These are phyloP conservation scores for Wickerhamomyces sydowiorum DNA, from an alignment of 805 yeast species.

Conservation along the genomic window DNA sequence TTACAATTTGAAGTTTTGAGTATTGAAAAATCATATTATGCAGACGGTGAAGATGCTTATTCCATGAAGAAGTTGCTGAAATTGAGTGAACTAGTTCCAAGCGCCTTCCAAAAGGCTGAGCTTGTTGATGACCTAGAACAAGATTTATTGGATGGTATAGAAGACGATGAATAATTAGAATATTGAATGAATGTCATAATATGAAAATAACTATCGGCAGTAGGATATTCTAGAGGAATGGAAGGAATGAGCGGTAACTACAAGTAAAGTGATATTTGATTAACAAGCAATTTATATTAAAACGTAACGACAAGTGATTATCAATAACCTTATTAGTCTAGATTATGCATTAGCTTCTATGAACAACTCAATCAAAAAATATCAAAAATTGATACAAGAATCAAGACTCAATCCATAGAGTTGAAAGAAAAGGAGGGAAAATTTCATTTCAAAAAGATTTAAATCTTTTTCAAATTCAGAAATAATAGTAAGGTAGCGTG, in stretches of 20 bases:
- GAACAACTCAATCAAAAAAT: background rate
- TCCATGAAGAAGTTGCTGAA: slow-evolving; percentile 76
- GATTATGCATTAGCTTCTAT: slow-evolving; percentile 5
- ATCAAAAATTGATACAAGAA: background rate
- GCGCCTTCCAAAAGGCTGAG: slow-evolving; percentile 41
- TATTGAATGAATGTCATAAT: slow-evolving; percentile 3
- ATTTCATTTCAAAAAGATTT: background rate
- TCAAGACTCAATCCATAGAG: background rate
- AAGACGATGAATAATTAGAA: too few species aligned
- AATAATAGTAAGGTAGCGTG: slow-evolving; percentile 89
- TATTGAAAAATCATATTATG: slow-evolving; percentile 86
- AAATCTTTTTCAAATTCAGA: slow-evolving; percentile 37
- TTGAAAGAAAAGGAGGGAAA: background rate
- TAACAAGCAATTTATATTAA: background rate
- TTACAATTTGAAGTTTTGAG: slow-evolving; percentile 75
- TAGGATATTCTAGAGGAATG: too few species aligned
- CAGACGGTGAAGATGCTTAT: slow-evolving; percentile 97
- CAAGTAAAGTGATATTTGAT: background rate
- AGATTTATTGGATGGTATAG: slow-evolving; percentile 37
- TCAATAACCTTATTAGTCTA: background rate
- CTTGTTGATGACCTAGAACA: slow-evolving; percentile 50
- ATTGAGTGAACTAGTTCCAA: slow-evolving; percentile 57
- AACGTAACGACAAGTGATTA: background rate
- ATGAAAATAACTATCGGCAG: background rate
- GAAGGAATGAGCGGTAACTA: too few species aligned